Conservation (phyloP, 1,284 basidiomycete genomes). For the Tilletia caries region DNA sequence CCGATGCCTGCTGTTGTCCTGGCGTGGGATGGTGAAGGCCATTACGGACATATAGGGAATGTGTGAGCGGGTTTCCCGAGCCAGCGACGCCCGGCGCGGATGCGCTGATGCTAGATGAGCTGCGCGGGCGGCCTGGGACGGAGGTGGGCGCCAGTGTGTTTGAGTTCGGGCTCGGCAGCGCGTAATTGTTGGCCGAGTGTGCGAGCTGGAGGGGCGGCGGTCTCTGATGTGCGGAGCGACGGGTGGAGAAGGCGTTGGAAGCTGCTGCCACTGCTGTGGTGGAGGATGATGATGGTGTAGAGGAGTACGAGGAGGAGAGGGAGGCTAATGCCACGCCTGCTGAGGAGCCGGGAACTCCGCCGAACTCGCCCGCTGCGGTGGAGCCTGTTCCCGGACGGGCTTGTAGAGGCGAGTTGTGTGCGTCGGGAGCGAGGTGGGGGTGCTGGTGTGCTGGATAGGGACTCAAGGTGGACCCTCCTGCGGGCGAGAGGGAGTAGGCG, state of each 20-base stretch:
- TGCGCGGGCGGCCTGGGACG: not conserved
- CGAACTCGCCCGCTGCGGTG: too few relatives aligned
- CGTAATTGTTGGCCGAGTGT: conserved; percentile 14
- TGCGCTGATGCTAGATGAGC: not conserved
- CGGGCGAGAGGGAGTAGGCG: not conserved
- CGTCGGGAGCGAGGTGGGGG: conserved; percentile 13
- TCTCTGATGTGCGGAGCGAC: conserved; percentile 28
- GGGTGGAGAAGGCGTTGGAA: conserved; percentile 22
- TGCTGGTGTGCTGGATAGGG: not conserved
- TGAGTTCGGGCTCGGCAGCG: not conserved
- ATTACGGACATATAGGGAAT: not conserved
- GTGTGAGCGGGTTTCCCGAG: not conserved
- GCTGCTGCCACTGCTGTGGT: too few relatives aligned
- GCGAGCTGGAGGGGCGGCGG: conserved; percentile 24
- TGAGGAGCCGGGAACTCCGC: not conserved
- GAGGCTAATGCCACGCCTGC: not conserved
- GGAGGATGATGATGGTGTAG: conserved; percentile 25
- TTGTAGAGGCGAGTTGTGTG: conserved; percentile 19
- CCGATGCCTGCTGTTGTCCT: conserved; percentile 3
- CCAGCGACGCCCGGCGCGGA: not conserved
- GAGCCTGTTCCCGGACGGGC: not conserved
- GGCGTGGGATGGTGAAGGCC: not conserved
- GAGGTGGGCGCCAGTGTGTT: not conserved
- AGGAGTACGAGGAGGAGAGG: not conserved
- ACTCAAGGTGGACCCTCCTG: not conserved